A percentile compares a stretch with the other conserved stretches of the same genome.
These are phyloP conservation scores for Neoboletus subvelutipes DNA, from an alignment of 768 basidiomycete species.

Conservation along the genomic window DNA sequence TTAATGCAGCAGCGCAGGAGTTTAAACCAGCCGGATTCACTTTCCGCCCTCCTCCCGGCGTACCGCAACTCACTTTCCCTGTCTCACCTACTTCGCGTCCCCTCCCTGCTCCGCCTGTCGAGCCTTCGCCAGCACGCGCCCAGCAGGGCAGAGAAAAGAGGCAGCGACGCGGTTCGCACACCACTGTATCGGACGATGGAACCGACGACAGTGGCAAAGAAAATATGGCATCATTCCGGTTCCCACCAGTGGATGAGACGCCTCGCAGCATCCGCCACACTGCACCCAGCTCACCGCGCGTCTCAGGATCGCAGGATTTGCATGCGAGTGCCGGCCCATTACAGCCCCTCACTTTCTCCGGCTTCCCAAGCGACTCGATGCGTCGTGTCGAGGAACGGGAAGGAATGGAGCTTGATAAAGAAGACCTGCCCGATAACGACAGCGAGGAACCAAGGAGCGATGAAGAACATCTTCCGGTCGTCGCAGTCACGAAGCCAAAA, in stretches of 20 bases:
- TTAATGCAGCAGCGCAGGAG: constrained; percentile 77
- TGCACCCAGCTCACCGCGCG: constrained; percentile 40
- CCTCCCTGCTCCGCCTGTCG: constrained; percentile 38
- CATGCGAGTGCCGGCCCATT: constrained; percentile 23
- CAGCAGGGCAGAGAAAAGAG: constrained; percentile 81
- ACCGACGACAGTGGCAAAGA: constrained; percentile 54
- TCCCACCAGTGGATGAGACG: constrained; percentile 57
- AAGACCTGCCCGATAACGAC: constrained; percentile 7
- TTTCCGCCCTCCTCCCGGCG: constrained; percentile 69
- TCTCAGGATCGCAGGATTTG: constrained; percentile 27
- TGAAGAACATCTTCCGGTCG: constrained; percentile 14
- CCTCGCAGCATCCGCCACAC: constrained; percentile 49
- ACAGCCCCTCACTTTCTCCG: constrained; percentile 62
- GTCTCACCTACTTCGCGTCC: constrained; percentile 36
- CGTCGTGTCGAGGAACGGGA: constrained; percentile 16
- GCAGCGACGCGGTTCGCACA: constrained; percentile 54
- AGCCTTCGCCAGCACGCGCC: constrained; percentile 21
- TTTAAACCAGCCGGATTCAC: constrained; percentile 79
- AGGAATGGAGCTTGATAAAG: constrained; percentile 10
- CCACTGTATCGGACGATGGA: constrained; percentile 30
- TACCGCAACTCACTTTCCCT: constrained; percentile 52
- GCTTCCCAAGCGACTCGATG: constrained; percentile 47
- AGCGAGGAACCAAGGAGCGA: constrained; percentile 15
- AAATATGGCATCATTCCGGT: constrained; percentile 74
- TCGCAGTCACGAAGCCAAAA: constrained; percentile 40